Evolutionary conservation across 2,329 filamentous ascomycete species (phyloP).

Genomic region (Cylindrodendrum hubeiense): DNA sequence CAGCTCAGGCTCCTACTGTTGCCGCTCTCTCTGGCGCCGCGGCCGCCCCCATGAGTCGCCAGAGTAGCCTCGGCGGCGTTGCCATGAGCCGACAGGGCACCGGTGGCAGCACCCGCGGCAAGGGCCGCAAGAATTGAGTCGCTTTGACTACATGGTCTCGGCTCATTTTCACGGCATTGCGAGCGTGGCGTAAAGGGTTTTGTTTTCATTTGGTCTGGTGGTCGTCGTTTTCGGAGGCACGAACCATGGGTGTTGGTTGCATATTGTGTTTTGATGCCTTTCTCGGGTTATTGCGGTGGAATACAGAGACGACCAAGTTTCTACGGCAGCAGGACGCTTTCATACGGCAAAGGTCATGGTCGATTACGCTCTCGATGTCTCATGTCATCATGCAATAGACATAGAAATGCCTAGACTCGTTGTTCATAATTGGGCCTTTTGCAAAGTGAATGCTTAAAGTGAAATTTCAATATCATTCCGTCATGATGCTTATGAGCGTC

Average conservation of each 20-base stretch:
- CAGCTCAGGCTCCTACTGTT: conserved; percentile 41
- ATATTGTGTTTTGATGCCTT: conserved; percentile 26
- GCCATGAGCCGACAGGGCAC: conserved; percentile 69
- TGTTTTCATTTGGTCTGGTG: conserved; percentile 26
- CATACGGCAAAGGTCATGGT: conserved; percentile 21
- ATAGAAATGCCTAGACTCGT: conserved; percentile 35
- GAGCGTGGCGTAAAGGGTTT: conserved; percentile 45
- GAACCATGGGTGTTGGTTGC: conserved; percentile 23
- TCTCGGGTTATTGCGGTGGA: conserved; percentile 19
- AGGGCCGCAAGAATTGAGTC: conserved; percentile 52
- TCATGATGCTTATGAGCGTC: not conserved
- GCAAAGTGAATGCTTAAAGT: not conserved
- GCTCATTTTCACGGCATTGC: conserved; percentile 43
- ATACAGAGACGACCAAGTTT: conserved; percentile 9
- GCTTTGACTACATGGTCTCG: conserved; percentile 11
- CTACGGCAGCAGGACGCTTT: not conserved
- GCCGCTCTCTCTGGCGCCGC: conserved; percentile 50
- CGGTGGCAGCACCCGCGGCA: conserved; percentile 62
- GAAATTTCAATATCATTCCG: conserved; percentile 9
- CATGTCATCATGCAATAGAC: conserved; percentile 34
- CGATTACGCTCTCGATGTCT: conserved; percentile 10
- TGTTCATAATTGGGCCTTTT: conserved; percentile 13
- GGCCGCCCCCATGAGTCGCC: conserved; percentile 66
- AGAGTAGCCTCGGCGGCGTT: conserved; percentile 67
- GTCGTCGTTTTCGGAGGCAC: conserved; percentile 24